Conservation (phyloP, 2,329 filamentous ascomycete species). For the Ascochyta pisi region DNA sequence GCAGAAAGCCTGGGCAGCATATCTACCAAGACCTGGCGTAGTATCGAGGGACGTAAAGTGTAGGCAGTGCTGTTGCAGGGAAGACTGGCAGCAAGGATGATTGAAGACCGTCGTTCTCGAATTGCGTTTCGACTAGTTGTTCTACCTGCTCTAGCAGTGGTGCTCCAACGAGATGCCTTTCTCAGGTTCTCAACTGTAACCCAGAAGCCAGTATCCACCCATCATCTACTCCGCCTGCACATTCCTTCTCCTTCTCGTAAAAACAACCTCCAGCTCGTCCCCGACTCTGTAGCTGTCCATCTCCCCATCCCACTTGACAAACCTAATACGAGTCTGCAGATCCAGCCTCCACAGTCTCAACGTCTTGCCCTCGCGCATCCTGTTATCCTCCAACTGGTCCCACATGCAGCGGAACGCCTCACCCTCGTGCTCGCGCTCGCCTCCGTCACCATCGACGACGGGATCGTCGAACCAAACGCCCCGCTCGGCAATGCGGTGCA, state of each 20-base stretch:
- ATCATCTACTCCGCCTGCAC: no score
- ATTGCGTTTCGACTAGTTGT: no score
- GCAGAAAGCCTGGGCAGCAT: no score
- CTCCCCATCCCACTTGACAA: slow-evolving; percentile 43
- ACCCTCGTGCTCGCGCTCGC: slow-evolving; percentile 36
- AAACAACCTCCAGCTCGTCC: slow-evolving; percentile 45
- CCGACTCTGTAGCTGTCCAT: slow-evolving; percentile 40
- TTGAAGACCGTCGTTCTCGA: no score
- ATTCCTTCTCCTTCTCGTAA: slow-evolving; percentile 6
- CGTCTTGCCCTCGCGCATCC: slow-evolving; percentile 5
- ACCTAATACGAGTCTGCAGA: slow-evolving; percentile 24
- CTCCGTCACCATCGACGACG: slow-evolving; percentile 20
- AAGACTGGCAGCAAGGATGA: no score
- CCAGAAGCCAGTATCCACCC: no score
- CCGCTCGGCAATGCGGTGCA: slow-evolving; percentile 32
- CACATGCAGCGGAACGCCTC: slow-evolving; percentile 43
- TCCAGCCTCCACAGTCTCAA: slow-evolving; percentile 19
- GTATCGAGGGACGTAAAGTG: no score
- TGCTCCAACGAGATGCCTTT: no score
- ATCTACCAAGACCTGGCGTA: no score
- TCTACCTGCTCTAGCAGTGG: no score
- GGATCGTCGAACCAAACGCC: slow-evolving; percentile 40
- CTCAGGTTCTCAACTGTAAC: no score
- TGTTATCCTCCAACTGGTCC: slow-evolving; percentile 23
- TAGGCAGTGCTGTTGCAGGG: no score